phyloP scores from a whole-genome alignment of 2,329 filamentous ascomycete species.

The Onygena corvina region DNA sequence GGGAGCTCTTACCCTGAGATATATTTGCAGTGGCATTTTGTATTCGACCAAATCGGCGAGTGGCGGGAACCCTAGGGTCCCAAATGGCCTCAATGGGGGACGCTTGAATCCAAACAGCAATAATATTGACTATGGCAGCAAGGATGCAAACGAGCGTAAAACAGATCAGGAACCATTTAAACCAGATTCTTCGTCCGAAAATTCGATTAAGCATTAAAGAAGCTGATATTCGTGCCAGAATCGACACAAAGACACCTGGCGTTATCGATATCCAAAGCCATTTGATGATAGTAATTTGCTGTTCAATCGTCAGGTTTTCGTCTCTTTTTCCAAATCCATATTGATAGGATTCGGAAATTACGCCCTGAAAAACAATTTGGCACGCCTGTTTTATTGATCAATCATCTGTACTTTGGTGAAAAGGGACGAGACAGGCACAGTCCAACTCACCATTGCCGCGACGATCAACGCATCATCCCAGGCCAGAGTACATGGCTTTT shows the following conservation, averaged over 20 bases:
- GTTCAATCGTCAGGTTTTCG: background rate
- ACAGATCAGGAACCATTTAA: no score
- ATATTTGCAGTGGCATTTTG: background rate
- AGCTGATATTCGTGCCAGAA: no score
- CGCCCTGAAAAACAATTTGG: background rate
- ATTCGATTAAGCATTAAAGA: no score
- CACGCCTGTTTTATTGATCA: background rate
- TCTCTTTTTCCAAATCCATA: background rate
- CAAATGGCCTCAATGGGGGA: background rate
- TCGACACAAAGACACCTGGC: no score
- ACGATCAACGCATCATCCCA: background rate
- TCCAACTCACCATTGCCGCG: background rate
- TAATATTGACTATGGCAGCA: no score
- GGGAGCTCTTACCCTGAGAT: no score
- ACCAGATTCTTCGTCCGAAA: no score
- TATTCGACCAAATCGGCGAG: background rate
- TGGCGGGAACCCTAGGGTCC: background rate
- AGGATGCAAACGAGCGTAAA: no score
- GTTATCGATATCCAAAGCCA: no score
- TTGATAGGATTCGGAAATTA: background rate
- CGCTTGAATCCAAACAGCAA: background rate
- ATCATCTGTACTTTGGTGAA: no score
- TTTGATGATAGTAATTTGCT: no score
- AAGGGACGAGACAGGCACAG: no score
- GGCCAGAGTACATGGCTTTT: background rate